Percentiles rank a stretch among this genome's conserved stretches.
Evolutionary conservation across 169 alveolate species (phyloP).

Genomic region (Plasmodium relictum): DNA sequence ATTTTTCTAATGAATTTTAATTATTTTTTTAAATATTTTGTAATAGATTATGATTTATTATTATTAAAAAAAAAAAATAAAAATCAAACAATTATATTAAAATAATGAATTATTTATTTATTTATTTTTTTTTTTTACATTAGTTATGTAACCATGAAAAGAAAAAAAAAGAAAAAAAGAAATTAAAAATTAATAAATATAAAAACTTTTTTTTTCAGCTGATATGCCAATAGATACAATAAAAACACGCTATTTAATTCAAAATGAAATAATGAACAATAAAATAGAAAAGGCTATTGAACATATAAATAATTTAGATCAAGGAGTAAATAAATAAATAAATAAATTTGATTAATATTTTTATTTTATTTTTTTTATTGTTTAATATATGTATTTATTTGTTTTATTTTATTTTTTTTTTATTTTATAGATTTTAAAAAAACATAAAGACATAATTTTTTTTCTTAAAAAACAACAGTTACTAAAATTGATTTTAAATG

Average conservation of each 20-base stretch:
- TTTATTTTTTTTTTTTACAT: conserved; percentile 36
- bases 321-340: conserved; percentile 29
- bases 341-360: neutral
- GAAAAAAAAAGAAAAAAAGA: too few species aligned
- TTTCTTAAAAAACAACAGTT: conserved; percentile 70
- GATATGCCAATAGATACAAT: conserved; percentile 75
- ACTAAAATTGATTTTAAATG: conserved; percentile 64
- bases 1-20: too few species aligned
- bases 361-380: neutral
- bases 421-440: conserved; percentile 52
- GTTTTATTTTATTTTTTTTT: conserved; percentile 1
- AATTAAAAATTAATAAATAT: neutral
- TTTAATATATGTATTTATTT: neutral
- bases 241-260: conserved; percentile 61
- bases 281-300: conserved; percentile 72
- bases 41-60: too few species aligned
- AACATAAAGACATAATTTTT: conserved; percentile 68
- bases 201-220: conserved; percentile 44
- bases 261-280: conserved; percentile 65
- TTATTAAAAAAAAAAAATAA: too few species aligned
- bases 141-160: too few species aligned
- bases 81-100: too few species aligned
- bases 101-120: too few species aligned
- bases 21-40: too few species aligned
- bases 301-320: conserved; percentile 65